A percentile compares a stretch with the other conserved stretches of the same genome.
These are phyloP conservation scores for Diaporthe sp. DNA, from an alignment of 2,329 filamentous ascomycete species.

Conservation along the genomic window DNA sequence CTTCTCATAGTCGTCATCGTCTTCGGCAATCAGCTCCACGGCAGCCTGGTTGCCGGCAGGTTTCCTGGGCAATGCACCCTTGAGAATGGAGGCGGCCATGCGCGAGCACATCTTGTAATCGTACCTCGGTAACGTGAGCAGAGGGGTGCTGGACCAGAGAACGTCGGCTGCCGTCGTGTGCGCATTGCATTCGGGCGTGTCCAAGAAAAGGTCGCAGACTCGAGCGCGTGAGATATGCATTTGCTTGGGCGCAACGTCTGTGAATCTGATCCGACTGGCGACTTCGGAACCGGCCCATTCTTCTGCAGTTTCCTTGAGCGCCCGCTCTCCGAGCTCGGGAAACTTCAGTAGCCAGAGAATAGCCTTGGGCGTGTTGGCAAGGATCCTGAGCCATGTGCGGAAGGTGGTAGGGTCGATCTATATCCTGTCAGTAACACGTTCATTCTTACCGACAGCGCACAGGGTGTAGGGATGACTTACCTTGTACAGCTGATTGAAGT, in stretches of 20 bases:
- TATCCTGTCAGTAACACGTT: background rate
- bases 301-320: constrained; percentile 83
- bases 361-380: constrained; percentile 86
- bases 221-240: constrained; percentile 93
- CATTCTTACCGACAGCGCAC: background rate
- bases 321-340: constrained; percentile 90
- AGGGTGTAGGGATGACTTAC: constrained; percentile 59
- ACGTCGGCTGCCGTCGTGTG: constrained; percentile 98
- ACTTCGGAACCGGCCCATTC: constrained; percentile 89
- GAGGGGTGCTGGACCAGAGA: constrained; percentile 93
- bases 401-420: constrained; percentile 98
- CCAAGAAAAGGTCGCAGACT: constrained; percentile 93
- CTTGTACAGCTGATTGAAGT: constrained; percentile 99
- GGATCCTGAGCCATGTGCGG: constrained; percentile 92
- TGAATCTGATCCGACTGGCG: constrained; percentile 90
- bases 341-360: constrained; percentile 97
- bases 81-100: constrained; percentile 95
- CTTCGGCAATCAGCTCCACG: constrained; percentile 79
- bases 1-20: constrained; percentile 87
- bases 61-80: constrained; percentile 84
- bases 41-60: constrained; percentile 76
- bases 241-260: constrained; percentile 95
- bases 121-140: constrained; percentile 91
- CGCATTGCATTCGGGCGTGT: constrained; percentile 97
- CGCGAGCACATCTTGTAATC: constrained; percentile 99